Evolutionary conservation across 1,284 basidiomycete species (phyloP), one percentile per base, ranked within the genome.

Genomic region (Ceratobasidium sp.): DNA sequence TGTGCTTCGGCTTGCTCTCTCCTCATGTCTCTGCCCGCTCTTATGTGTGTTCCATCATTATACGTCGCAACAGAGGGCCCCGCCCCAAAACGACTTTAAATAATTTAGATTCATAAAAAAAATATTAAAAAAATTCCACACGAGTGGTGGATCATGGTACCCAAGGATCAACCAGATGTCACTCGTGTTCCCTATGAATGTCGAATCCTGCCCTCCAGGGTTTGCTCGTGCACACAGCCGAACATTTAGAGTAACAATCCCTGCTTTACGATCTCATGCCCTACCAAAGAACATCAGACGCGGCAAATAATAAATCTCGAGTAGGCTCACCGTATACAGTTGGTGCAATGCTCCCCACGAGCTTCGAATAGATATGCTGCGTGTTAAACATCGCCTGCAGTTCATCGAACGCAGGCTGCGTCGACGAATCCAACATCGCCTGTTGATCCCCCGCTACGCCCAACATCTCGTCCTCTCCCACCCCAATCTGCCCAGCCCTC

Each of bases 141-240:
- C n/a, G n/a, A n/a, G n/a, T n/a, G n/a, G n/a, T n/a, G n/a, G n/a
- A n/a, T n/a, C n/a, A n/a, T n/a, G n/a, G n/a, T n/a, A n/a, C n/a
- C n/a, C n/a, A n/a, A n/a, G n/a, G n/a, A n/a, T n/a, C n/a, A n/a
- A n/a, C n/a, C n/a, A n/a, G n/a, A n/a, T n/a, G n/a, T n/a, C n/a
- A n/a, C n/a, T n/a, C n/a, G n/a, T n/a, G n/a, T n/a, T n/a, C n/a
- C n/a, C n/a, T n/a, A n/a, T n/a, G n/a, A n/a, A n/a, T n/a, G n/a
- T n/a, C n/a, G n/a, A n/a, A n/a, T n/a, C n/a, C n/a, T 99, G 56
- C 98, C 98, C 83, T 99, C 98, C 0, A 88, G 86, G 0, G 97
- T 99, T 81, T 96, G 91, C 83, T 99, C 99, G 85, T 99, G 97
- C 14, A 99, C 97, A 56, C 98, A 98, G n/a, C 98, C 97, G 95